phyloP scores from a whole-genome alignment of 768 basidiomycete genomes.

The Russula abietina region DNA sequence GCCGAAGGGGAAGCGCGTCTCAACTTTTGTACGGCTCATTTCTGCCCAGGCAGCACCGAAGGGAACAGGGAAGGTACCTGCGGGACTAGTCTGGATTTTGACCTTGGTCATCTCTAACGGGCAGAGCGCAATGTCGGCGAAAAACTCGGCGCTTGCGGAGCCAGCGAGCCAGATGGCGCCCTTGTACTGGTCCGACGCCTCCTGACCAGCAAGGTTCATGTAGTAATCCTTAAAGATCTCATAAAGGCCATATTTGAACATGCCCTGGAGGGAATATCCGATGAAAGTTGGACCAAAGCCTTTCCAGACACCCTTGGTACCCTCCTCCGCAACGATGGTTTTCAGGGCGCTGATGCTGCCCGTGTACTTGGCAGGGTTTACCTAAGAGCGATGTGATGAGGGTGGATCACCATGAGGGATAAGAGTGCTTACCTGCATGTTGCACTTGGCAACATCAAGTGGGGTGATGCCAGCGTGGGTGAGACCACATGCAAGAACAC shows the following conservation, averaged over 20 bases:
- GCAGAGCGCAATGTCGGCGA: slow-evolving; percentile 94
- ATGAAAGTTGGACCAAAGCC: slow-evolving; percentile 89
- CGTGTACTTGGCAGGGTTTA: slow-evolving; percentile 69
- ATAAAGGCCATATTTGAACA: slow-evolving; percentile 99
- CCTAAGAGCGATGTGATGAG: slow-evolving; percentile 38
- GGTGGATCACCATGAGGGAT: background rate
- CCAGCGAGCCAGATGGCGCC: slow-evolving; percentile 89
- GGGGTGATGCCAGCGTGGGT: slow-evolving; percentile 87
- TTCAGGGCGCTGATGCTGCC: slow-evolving; percentile 57
- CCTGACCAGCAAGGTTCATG: slow-evolving; percentile 86
- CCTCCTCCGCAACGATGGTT: slow-evolving; percentile 72
- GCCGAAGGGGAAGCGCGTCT: slow-evolving; percentile 82
- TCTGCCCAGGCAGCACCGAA: slow-evolving; percentile 66
- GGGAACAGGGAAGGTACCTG: slow-evolving; percentile 69
- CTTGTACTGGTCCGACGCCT: slow-evolving; percentile 73
- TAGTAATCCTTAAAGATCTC: slow-evolving; percentile 94
- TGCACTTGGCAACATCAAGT: slow-evolving; percentile 84
- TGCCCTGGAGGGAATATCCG: slow-evolving; percentile 92
- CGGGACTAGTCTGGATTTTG: slow-evolving; percentile 77
- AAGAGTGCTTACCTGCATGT: slow-evolving; percentile 66
- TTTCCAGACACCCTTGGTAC: slow-evolving; percentile 85
- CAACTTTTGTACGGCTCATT: slow-evolving; percentile 59
- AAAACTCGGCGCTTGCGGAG: slow-evolving; percentile 91
- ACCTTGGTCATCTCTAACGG: slow-evolving; percentile 92
- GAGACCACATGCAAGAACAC: slow-evolving; percentile 79